Evolutionary conservation across 768 basidiomycete species (phyloP).

Genomic region (Lactarius vividus): DNA sequence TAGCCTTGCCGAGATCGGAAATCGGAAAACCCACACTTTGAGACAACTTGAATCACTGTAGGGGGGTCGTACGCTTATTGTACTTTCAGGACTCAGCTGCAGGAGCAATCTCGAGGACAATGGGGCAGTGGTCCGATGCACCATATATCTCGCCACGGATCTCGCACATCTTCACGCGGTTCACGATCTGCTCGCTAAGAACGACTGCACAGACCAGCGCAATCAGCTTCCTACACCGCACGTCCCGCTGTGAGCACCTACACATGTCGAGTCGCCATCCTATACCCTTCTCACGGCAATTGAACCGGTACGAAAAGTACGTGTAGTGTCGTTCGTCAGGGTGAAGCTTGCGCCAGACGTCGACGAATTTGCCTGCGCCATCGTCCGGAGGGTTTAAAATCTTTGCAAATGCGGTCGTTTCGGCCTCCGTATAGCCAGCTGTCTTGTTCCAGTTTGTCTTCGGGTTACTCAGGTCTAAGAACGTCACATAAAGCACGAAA

Average conservation of each 20-base stretch:
- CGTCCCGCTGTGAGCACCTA: conserved; percentile 36
- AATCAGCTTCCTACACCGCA: conserved; percentile 4
- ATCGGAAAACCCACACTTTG: background rate
- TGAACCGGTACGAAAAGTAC: conserved; percentile 82
- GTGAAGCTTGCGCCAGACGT: conserved; percentile 75
- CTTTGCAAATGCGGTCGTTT: conserved; percentile 70
- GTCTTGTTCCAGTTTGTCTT: conserved; percentile 86
- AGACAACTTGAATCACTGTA: background rate
- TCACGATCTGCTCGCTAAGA: conserved; percentile 63
- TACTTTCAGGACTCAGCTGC: background rate
- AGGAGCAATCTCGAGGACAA: conserved; percentile 65
- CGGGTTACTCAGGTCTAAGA: conserved; percentile 62
- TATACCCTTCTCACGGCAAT: conserved; percentile 73
- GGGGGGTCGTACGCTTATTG: too few relatives aligned
- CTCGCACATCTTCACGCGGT: conserved; percentile 75
- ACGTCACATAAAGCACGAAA: background rate
- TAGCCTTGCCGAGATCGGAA: background rate
- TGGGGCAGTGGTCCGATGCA: conserved; percentile 82
- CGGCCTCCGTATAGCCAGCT: conserved; percentile 78
- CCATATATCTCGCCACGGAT: conserved; percentile 84
- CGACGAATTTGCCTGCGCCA: conserved; percentile 51
- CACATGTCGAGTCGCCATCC: conserved; percentile 90
- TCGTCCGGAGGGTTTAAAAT: conserved; percentile 56
- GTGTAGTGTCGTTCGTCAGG: conserved; percentile 73
- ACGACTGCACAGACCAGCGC: conserved; percentile 52